These are phyloP conservation scores for Daldinia sp. DNA, from an alignment of 2,329 filamentous ascomycete genomes.

Conservation along the genomic window DNA sequence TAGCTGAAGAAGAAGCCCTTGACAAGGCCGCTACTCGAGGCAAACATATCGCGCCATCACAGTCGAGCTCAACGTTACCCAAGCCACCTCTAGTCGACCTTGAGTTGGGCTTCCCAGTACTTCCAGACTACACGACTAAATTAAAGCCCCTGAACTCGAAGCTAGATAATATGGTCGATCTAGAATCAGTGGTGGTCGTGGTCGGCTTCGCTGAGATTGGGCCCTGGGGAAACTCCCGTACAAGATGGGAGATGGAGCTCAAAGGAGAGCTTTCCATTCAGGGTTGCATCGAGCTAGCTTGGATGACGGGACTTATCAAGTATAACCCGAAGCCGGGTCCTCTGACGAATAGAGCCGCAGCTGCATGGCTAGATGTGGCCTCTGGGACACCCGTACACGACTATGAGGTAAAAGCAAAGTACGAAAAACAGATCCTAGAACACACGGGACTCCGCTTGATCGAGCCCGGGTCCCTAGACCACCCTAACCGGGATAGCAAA, in stretches of 20 bases:
- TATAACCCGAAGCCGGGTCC: conserved; percentile 70
- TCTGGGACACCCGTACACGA: conserved; percentile 44
- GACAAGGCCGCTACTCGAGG: conserved; percentile 20
- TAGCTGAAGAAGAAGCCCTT: conserved; percentile 32
- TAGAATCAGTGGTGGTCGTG: conserved; percentile 50
- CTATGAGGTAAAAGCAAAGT: conserved; percentile 44
- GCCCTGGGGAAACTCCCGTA: conserved; percentile 75
- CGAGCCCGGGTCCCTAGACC: conserved; percentile 39
- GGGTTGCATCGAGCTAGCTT: conserved; percentile 76
- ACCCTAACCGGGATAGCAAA: conserved; percentile 40
- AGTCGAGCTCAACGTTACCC: conserved; percentile 6
- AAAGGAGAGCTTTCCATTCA: conserved; percentile 74
- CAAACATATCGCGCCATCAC: conserved; percentile 7
- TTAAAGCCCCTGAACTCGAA: conserved; percentile 35
- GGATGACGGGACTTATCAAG: conserved; percentile 78
- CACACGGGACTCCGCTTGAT: conserved; percentile 49
- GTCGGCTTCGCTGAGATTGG: conserved; percentile 52
- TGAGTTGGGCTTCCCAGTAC: conserved; percentile 39
- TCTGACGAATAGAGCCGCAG: conserved; percentile 69
- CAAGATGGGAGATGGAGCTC: conserved; percentile 77
- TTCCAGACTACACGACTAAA: conserved; percentile 40
- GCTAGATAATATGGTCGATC: conserved; percentile 51
- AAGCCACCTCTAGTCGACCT: conserved; percentile 55
- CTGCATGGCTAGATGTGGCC: conserved; percentile 58
- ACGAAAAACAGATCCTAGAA: conserved; percentile 44